A percentile compares a stretch with the other conserved stretches of the same genome.
These are phyloP conservation scores for Pseudocercospora eumusae DNA, from an alignment of 2,329 filamentous ascomycete species.

Conservation along the genomic window DNA sequence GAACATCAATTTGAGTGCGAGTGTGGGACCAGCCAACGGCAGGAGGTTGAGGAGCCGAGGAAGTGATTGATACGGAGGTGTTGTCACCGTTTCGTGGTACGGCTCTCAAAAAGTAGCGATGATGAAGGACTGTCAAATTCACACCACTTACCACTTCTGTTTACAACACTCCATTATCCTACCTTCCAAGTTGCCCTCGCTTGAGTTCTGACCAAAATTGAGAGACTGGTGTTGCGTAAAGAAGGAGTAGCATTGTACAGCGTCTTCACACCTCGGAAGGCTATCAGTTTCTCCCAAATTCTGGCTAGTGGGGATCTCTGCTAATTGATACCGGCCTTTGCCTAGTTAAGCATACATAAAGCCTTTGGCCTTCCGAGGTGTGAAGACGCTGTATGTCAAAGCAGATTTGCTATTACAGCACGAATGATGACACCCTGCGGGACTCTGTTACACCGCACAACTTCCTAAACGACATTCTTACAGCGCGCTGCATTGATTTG, in stretches of 20 bases:
- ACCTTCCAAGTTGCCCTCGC: not conserved
- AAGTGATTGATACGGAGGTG: constrained; percentile 22
- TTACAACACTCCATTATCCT: not conserved
- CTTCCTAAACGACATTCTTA: not conserved
- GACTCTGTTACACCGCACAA: not conserved
- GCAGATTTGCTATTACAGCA: not conserved
- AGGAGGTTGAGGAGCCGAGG: constrained; percentile 50
- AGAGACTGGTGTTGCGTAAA: not conserved
- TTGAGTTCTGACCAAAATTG: not conserved
- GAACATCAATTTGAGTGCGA: constrained; percentile 46
- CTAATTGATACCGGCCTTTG: too few relatives aligned
- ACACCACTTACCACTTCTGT: not conserved
- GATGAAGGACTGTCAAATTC: not conserved
- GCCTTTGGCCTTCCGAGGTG: too few relatives aligned
- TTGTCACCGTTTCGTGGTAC: not conserved
- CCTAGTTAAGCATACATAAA: too few relatives aligned
- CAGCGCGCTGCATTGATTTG: too few relatives aligned
- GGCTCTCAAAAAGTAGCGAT: not conserved
- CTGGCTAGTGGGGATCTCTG: too few relatives aligned
- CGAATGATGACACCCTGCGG: not conserved
- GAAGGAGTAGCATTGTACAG: not conserved
- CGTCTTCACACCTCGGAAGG: too few relatives aligned
- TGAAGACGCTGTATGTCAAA: too few relatives aligned
- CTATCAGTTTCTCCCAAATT: too few relatives aligned
- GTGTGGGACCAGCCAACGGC: constrained; percentile 33